Percentiles rank a stretch among this genome's conserved stretches.
Conservation (phyloP, 2,329 filamentous ascomycete genomes). For the Metarhizium humberi region DNA sequence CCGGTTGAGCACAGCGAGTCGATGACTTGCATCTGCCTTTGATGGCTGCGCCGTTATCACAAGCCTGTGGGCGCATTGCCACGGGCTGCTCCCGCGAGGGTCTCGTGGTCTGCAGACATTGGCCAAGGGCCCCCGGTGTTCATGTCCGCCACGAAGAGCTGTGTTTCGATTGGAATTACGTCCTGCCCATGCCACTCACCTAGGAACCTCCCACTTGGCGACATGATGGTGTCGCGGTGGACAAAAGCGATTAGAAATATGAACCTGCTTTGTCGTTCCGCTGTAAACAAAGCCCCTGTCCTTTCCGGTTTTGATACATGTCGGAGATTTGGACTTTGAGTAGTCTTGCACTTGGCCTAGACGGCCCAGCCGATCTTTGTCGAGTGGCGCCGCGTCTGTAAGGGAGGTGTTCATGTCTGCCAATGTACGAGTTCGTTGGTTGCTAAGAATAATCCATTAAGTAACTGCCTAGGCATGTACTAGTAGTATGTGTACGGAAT, state of each 20-base stretch:
- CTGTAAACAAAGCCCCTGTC: neutral
- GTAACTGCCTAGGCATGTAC: neutral
- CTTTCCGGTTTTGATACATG: neutral
- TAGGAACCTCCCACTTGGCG: neutral
- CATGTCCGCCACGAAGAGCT: constrained; percentile 1
- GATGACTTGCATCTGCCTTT: constrained; percentile 28
- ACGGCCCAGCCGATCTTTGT: neutral
- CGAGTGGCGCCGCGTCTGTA: neutral
- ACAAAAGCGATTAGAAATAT: neutral
- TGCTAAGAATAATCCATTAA: constrained; percentile 1
- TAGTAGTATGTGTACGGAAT: too few species aligned
- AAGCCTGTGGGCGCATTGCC: constrained; percentile 11
- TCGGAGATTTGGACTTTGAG: neutral
- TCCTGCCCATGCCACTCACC: neutral
- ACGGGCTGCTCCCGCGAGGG: constrained; percentile 16
- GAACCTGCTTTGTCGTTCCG: neutral
- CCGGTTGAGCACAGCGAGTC: constrained; percentile 28
- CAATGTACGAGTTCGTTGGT: neutral
- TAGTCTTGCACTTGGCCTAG: neutral
- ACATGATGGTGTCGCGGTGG: neutral
- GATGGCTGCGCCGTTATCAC: neutral
- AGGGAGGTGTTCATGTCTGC: constrained; percentile 4
- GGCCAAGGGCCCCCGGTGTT: constrained; percentile 11
- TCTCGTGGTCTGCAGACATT: constrained; percentile 24
- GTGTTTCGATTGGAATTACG: constrained; percentile 1